Evolutionary conservation across 1,139 yeast species (phyloP).

Genomic region (Suhomyces panamericanus): DNA sequence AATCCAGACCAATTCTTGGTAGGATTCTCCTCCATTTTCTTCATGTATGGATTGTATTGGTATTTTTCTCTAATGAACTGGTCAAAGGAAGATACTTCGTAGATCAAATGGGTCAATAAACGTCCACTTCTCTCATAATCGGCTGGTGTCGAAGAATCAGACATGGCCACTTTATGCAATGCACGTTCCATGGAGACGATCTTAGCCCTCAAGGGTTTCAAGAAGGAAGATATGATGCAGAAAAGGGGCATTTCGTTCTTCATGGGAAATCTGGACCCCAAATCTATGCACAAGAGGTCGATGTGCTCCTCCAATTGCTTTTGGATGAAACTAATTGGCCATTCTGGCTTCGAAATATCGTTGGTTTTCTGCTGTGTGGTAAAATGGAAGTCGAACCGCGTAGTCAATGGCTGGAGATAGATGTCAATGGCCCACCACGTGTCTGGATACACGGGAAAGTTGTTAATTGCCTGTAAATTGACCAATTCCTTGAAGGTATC

Average conservation of each 20-base stretch:
- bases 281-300: conserved; percentile 33
- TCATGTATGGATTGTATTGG: conserved; percentile 54
- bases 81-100: conserved; percentile 62
- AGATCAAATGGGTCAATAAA: conserved; percentile 59
- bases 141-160: conserved; percentile 17
- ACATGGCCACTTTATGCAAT: background rate
- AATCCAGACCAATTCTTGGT: conserved; percentile 56
- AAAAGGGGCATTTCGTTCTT: conserved; percentile 33
- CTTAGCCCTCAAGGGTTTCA: conserved; percentile 54
- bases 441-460: conserved; percentile 39
- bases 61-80: conserved; percentile 52
- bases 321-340: conserved; percentile 63
- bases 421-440: conserved; percentile 61
- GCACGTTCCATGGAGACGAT: conserved; percentile 27
- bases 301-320: conserved; percentile 50
- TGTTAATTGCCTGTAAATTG: conserved; percentile 37
- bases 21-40: conserved; percentile 28
- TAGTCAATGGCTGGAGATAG: conserved; percentile 55
- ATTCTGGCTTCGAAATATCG: conserved; percentile 74
- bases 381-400: conserved; percentile 77
- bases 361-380: conserved; percentile 62
- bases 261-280: conserved; percentile 33
- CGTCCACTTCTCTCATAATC: conserved; percentile 46
- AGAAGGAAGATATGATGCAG: conserved; percentile 57
- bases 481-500: conserved; percentile 24